Percentiles rank a stretch among this genome's conserved stretches.
phyloP scores from a whole-genome alignment of 164 flowering plant genomes.

The Hamamelis virginiana region DNA sequence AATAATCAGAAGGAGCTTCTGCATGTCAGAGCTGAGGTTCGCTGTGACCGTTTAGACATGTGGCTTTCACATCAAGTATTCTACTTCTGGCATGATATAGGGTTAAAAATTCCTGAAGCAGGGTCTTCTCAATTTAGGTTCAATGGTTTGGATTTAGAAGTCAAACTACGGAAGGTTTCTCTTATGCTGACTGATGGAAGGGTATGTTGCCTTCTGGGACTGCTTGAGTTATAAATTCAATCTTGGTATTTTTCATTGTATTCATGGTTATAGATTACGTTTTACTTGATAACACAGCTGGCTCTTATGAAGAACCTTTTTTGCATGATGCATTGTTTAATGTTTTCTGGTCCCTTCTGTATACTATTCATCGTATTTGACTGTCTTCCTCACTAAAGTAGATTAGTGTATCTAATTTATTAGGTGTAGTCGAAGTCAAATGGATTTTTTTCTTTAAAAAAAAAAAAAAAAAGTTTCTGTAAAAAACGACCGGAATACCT shows the following conservation, averaged over 20 bases:
- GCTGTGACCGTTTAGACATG: constrained; percentile 52
- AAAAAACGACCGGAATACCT: too few relatives aligned
- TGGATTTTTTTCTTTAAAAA: too few relatives aligned
- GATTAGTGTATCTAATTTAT: too few relatives aligned
- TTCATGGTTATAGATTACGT: not conserved
- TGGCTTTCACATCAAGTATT: constrained; percentile 66
- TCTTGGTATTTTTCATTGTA: not conserved
- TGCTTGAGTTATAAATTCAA: not conserved
- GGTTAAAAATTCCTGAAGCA: constrained; percentile 32
- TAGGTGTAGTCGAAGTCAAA: too few relatives aligned
- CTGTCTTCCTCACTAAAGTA: too few relatives aligned
- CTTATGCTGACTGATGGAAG: constrained; percentile 81
- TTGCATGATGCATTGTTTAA: not conserved
- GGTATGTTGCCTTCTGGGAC: constrained; percentile 43
- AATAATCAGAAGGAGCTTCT: constrained; percentile 17
- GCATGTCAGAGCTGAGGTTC: constrained; percentile 30
- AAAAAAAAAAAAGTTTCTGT: too few relatives aligned
- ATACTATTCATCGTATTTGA: too few relatives aligned
- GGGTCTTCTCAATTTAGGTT: constrained; percentile 35
- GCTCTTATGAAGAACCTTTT: not conserved
- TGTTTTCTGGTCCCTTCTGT: not conserved
- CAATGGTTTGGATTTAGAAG: constrained; percentile 27
- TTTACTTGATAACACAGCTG: not conserved
- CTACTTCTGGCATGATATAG: constrained; percentile 47
- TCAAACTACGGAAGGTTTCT: constrained; percentile 58